Conservation (phyloP, 495 filamentous ascomycete species). For the Aspergillus biplanus region DNA sequence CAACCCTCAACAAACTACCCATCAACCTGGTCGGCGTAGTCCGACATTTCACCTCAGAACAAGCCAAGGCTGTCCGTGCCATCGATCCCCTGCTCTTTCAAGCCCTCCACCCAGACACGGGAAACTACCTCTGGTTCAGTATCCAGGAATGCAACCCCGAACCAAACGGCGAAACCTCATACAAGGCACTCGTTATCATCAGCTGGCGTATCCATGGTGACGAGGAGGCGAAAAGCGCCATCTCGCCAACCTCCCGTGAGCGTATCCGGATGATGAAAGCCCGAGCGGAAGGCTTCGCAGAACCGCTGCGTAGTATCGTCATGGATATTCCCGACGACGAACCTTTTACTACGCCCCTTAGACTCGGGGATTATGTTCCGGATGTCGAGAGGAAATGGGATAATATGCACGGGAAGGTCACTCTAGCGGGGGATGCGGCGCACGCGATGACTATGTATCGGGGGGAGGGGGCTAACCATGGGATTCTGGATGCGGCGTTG, state of each 20-base stretch:
- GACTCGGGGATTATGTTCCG: not conserved
- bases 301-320: no score
- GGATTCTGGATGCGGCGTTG: conserved; percentile 7
- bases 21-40: conserved; percentile 1
- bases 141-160: not conserved
- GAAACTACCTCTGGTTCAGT: conserved; percentile 6
- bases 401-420: conserved; percentile 4
- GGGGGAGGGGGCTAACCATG: conserved; percentile 12
- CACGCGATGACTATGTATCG: conserved; percentile 11
- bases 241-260: no score
- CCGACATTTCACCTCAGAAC: not conserved
- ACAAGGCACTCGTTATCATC: not conserved
- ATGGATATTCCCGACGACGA: not conserved
- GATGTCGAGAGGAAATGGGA: not conserved
- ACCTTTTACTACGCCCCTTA: not conserved
- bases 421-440: conserved; percentile 11
- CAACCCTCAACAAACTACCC: conserved; percentile 8
- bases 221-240: no score
- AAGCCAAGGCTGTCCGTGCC: not conserved
- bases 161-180: no score
- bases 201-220: not conserved
- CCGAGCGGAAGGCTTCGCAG: no score
- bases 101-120: not conserved
- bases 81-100: conserved; percentile 13
- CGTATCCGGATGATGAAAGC: no score